Conservation (phyloP, 2,329 filamentous ascomycete species). For the Scedosporium aurantiacum region DNA sequence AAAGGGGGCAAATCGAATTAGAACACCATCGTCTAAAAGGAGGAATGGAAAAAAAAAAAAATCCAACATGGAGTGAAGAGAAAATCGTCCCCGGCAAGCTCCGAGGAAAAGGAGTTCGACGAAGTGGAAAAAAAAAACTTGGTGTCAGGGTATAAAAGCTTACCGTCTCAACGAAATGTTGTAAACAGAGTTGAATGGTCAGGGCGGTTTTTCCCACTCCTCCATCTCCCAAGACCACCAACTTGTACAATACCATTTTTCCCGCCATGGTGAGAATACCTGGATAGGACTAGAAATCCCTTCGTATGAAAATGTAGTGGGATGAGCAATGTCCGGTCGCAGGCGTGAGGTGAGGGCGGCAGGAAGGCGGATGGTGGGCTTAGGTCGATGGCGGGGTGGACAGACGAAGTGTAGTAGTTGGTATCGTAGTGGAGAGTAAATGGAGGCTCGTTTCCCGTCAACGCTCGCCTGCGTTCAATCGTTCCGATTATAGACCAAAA, state of each 20-base stretch:
- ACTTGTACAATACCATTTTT: slow-evolving; percentile 91
- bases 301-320: not conserved
- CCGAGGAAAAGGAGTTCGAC: not conserved
- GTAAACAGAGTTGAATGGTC: slow-evolving; percentile 92
- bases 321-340: not conserved
- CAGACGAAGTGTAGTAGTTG: not conserved
- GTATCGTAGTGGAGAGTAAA: not conserved
- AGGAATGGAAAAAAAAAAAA: not conserved
- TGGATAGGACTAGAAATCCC: slow-evolving; percentile 3
- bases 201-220: slow-evolving; percentile 90
- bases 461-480: not conserved
- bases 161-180: slow-evolving; percentile 94
- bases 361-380: not conserved
- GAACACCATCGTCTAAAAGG: not conserved
- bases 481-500: not conserved
- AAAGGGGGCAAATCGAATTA: slow-evolving; percentile 6
- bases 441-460: not conserved
- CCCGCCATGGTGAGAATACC: slow-evolving; percentile 54
- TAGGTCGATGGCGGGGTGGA: slow-evolving; percentile 1
- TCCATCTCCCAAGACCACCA: slow-evolving; percentile 90
- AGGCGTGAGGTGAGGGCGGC: not conserved
- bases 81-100: too few species aligned
- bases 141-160: slow-evolving; percentile 17
- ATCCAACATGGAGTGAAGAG: too few species aligned
- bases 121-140: not conserved